Evolutionary conservation across 805 yeast species (phyloP).

Genomic region (Danielozyma ontarioensis): DNA sequence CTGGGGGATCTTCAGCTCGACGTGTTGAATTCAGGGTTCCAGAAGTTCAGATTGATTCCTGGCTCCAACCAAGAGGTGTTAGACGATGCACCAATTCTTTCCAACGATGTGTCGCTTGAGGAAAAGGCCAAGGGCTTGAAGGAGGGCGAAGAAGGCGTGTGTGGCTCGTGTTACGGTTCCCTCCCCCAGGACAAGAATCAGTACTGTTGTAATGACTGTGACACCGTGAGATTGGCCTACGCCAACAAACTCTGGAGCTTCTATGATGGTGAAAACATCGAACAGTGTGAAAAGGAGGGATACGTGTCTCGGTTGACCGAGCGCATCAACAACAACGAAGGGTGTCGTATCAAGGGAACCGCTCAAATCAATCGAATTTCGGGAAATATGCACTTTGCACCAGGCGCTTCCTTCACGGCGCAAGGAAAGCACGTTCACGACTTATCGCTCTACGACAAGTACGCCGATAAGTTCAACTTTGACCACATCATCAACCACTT

Average conservation of each 20-base stretch:
- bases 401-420: constrained; percentile 70
- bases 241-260: constrained; percentile 80
- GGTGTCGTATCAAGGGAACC: constrained; percentile 81
- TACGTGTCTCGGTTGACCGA: constrained; percentile 60
- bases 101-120: constrained; percentile 19
- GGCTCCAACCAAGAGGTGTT: constrained; percentile 19
- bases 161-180: constrained; percentile 93
- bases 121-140: constrained; percentile 28
- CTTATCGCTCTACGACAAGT: constrained; percentile 60
- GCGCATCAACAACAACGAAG: constrained; percentile 57
- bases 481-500: constrained; percentile 76
- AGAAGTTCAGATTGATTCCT: constrained; percentile 56
- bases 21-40: constrained; percentile 64
- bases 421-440: constrained; percentile 77
- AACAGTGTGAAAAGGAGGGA: constrained; percentile 88
- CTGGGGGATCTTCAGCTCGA: constrained; percentile 82
- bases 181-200: constrained; percentile 46
- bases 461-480: constrained; percentile 58
- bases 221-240: constrained; percentile 74
- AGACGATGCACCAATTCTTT: constrained; percentile 21
- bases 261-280: constrained; percentile 79
- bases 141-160: constrained; percentile 38
- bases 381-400: constrained; percentile 94
- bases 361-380: constrained; percentile 78
- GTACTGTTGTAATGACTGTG: constrained; percentile 82